A percentile compares a stretch with the other conserved stretches of the same genome.
Evolutionary conservation across 352 stramenopile species (phyloP).

Genomic region (Phytophthora palmivora): DNA sequence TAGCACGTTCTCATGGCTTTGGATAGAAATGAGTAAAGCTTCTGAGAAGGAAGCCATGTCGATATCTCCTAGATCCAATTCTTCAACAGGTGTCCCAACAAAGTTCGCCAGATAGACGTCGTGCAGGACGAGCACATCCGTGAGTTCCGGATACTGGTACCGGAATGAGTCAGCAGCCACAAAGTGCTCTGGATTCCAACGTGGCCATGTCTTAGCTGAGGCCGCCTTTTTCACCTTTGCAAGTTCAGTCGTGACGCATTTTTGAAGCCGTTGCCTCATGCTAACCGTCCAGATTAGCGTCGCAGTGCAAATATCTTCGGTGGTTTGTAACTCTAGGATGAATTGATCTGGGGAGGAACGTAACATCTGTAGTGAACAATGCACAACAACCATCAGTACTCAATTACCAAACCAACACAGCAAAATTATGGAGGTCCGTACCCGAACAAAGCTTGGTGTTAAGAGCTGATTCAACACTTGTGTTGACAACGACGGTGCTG

Average conservation of each 20-base stretch:
- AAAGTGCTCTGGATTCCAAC: constrained; percentile 86
- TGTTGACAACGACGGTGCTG: constrained; percentile 26
- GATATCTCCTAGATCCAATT: constrained; percentile 69
- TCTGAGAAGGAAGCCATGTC: constrained; percentile 83
- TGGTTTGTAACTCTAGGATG: constrained; percentile 61
- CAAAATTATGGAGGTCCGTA: constrained; percentile 29
- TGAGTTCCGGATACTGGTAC: constrained; percentile 83
- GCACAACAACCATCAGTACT: constrained; percentile 12
- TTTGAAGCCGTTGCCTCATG: constrained; percentile 67
- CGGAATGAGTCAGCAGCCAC: constrained; percentile 87
- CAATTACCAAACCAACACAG: not conserved
- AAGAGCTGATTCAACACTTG: constrained; percentile 82
- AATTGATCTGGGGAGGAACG: constrained; percentile 68
- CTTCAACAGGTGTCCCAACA: constrained; percentile 48
- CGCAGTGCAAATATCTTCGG: constrained; percentile 65
- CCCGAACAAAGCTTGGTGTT: constrained; percentile 80
- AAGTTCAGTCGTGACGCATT: constrained; percentile 63
- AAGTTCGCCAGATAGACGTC: constrained; percentile 89
- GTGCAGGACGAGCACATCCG: constrained; percentile 77
- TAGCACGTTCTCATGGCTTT: constrained; percentile 84
- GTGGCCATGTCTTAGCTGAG: constrained; percentile 62
- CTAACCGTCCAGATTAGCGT: constrained; percentile 81
- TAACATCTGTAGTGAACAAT: constrained; percentile 50
- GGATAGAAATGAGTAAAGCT: constrained; percentile 81
- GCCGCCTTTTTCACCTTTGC: constrained; percentile 73